phyloP scores from a whole-genome alignment of 225 moss, liverwort and hornwort species.

The Rhytidiadelphus loreus region DNA sequence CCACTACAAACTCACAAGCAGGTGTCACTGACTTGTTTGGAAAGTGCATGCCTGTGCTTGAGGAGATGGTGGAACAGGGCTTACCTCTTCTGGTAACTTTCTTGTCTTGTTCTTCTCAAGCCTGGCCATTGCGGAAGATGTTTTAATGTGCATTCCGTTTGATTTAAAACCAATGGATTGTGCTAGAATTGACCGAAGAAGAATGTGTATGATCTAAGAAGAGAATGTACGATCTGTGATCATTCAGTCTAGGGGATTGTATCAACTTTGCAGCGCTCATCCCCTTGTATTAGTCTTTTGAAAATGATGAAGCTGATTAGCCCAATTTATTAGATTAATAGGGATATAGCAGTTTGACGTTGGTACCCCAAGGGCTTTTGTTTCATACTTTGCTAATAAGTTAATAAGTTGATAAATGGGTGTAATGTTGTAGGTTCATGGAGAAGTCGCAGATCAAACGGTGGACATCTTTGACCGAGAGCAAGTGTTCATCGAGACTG shows the following conservation, averaged over 20 bases:
- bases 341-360: background rate
- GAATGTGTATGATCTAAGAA: background rate
- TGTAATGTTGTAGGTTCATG: slow-evolving; percentile 62
- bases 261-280: background rate
- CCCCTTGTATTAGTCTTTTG: background rate
- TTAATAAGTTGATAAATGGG: background rate
- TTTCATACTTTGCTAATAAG: background rate
- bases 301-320: background rate
- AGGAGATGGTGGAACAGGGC: slow-evolving; percentile 76
- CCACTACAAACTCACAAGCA: slow-evolving; percentile 98
- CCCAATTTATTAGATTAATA: background rate
- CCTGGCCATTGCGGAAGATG: background rate
- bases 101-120: background rate
- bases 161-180: background rate
- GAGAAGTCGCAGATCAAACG: slow-evolving; percentile 80
- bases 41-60: slow-evolving; percentile 78
- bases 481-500: slow-evolving; percentile 66
- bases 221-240: background rate
- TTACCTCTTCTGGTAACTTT: slow-evolving; percentile 64
- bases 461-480: slow-evolving; percentile 98
- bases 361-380: background rate
- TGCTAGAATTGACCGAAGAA: background rate
- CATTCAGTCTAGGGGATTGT: background rate
- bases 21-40: slow-evolving; percentile 90
- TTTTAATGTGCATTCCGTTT: background rate